A percentile compares a stretch with the other conserved stretches of the same genome.
Evolutionary conservation across 176 grass and related monocot genomes (phyloP).

Genomic region (Aegilops bicornis): DNA sequence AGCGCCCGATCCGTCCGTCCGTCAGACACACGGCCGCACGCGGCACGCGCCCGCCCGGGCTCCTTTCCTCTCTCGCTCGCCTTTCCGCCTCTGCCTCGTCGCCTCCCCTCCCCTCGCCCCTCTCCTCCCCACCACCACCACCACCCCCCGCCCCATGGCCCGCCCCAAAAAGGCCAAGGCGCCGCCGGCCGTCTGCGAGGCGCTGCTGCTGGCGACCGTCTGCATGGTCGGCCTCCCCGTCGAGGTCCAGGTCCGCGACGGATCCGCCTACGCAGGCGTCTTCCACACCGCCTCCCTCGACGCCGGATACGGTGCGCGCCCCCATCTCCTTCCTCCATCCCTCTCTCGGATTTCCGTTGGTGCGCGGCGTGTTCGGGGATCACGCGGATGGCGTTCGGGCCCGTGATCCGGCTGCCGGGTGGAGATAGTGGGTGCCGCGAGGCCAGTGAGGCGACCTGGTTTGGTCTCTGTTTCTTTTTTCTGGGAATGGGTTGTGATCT

Average conservation of each 20-base stretch:
- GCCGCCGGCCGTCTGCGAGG: conserved; percentile 36
- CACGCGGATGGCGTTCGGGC: neutral
- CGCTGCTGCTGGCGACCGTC: conserved; percentile 62
- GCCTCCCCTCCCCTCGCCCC: neutral
- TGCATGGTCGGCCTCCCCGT: conserved; percentile 83
- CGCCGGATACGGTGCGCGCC: conserved; percentile 51
- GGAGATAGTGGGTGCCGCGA: neutral
- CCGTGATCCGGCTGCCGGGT: conserved; percentile 35
- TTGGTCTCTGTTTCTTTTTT: neutral
- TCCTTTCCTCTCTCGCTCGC: neutral
- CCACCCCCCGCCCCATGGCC: conserved; percentile 26
- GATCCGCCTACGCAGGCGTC: conserved; percentile 90
- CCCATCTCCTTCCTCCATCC: neutral
- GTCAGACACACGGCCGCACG: neutral
- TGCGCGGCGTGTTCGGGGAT: neutral
- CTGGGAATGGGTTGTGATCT: conserved; percentile 11
- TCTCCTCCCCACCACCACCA: neutral
- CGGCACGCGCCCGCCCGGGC: neutral
- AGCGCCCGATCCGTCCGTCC: too few species aligned
- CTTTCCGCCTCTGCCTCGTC: neutral
- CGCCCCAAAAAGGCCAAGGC: conserved; percentile 49
- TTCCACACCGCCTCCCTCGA: conserved; percentile 88
- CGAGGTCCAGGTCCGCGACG: conserved; percentile 89
- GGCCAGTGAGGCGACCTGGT: neutral
- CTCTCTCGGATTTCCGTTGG: neutral